Evolutionary conservation across 2,329 filamentous ascomycete species (phyloP), one percentile per base, ranked within the genome.

Genomic region (Talaromyces sp.): DNA sequence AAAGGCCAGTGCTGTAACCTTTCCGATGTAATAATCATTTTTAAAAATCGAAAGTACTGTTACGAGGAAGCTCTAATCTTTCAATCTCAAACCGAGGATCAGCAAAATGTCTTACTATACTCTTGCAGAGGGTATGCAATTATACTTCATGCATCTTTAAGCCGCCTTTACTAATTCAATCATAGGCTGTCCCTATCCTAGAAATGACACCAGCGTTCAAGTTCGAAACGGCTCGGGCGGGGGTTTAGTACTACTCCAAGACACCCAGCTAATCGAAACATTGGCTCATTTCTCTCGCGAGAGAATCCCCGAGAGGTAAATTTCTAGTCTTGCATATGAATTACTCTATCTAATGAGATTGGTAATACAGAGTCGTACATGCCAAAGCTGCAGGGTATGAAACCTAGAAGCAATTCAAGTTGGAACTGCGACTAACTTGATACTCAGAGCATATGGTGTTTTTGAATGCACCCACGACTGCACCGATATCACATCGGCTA

Each of bases 381-480:
- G 84, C 85, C 17, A 85, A 85, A 66, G 84, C 81, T 12, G 78
- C 67, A 17, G 84, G 84, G 54, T 59, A 59, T 35, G 41, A 14
- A 24, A 14, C 38, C 17, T 21, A 27, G 5, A 54, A 35, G 27
- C 8, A 38, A 6, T 14, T 12, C 14, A 19, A 38, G 24, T 12
- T 51, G 11, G 12, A n/a, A 12, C 19, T 3, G 17, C 19, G 9
- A 24, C 41, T 38, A 17, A 59, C 52, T 14, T 11, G 24, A 26
- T n/a, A 11, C 10, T 4, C 50, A 59, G 58, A 24, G 83, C 83
- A 0, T 83, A 77, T 65, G 84, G 83, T 31, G 79, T 85, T 58
- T 88, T 87, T 64, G 83, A 87, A 67, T 80, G 83, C 31, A 86
- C 83, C 1, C 74, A 85, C 43, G 83, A 87, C 66, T 75, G 85